A percentile compares a stretch with the other conserved stretches of the same genome.
Conservation (phyloP, 805 yeast species). For the Torulaspora microellipsoides region DNA sequence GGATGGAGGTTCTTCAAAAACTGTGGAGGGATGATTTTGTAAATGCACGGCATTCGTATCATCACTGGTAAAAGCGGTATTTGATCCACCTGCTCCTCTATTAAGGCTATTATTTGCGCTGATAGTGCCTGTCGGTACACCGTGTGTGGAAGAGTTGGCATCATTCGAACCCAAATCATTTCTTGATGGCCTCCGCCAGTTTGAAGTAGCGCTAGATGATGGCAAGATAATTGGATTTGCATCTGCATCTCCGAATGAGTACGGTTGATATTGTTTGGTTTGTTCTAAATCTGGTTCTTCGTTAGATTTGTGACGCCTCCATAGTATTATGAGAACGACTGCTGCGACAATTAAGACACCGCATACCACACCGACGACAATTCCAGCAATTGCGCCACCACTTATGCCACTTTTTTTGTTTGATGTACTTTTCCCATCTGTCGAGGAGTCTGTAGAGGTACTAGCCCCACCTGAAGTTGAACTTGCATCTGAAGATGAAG, state of each 20-base stretch:
- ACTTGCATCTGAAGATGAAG: constrained; percentile 12
- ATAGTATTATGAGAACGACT: constrained; percentile 40
- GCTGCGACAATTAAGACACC: constrained; percentile 40
- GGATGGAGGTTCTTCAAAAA: constrained; percentile 29
- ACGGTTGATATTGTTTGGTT: constrained; percentile 34
- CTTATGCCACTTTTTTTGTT: constrained; percentile 14
- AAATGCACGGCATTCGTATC: constrained; percentile 7
- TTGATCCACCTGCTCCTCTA: constrained; percentile 5
- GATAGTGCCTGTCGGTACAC: constrained; percentile 13
- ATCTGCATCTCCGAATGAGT: constrained; percentile 34
- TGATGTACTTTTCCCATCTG: constrained; percentile 5
- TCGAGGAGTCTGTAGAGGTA: neutral
- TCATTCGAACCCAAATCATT: constrained; percentile 9
- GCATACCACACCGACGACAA: constrained; percentile 50
- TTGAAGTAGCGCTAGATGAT: constrained; percentile 14
- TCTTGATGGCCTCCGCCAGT: constrained; percentile 15
- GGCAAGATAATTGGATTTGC: constrained; percentile 26
- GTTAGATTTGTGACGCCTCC: constrained; percentile 38
- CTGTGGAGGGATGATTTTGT: constrained; percentile 17
- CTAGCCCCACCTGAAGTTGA: neutral
- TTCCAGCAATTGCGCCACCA: constrained; percentile 57
- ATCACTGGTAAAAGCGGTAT: constrained; percentile 4
- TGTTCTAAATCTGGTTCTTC: constrained; percentile 42
- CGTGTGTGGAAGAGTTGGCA: constrained; percentile 10
- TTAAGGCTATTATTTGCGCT: constrained; percentile 13